Base-by-base conservation (phyloP, 2,329 filamentous ascomycete species). In the Colletotrichum tropicale region DNA sequence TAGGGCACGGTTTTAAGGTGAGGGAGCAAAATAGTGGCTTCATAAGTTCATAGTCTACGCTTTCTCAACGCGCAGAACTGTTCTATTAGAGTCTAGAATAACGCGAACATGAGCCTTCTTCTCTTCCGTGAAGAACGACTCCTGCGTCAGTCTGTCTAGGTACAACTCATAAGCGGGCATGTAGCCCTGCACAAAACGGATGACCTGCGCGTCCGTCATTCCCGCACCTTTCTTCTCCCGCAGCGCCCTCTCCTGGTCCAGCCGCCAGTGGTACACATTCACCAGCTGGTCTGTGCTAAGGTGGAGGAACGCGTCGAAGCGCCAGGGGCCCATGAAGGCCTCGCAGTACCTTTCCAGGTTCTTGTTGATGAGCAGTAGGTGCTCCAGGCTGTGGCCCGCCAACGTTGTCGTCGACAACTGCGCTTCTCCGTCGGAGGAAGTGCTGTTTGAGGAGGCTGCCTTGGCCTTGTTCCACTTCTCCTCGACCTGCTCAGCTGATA, bases 141-240 rank as follows among this genome's bases (percentile, higher is more conserved):
- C 69, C 10, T 38, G 21, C 16, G 64, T 43, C 26, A 75, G 38
- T 18, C 30, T 66, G 4, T 76, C 74, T 26, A 76, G 70, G 52
- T 74, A 76, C 56, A 76, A 34, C 15, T 76, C 74, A 26, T 76
- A 76, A 18, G 74, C 74, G 6, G 74, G 74, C 74, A 76, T 76
- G 60, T 76, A 76, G 18, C 74, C 74, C 48, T 74, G 65, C 15
- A 76, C 74, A n/a, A 76, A 76, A 21, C 60, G 64, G n/a, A 76
- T 58, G 30, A 76, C 74, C 43, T 74, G 28, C 26, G 18, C 70
- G 24, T 76, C 74, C 48, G 70, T 66, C 74, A 76, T 76, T 2
- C 74, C 74, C 52, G 70, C 60, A 38, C 74, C 70, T 67, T 76
- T 76, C 70, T 71, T 69, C 52, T 74, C 64, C 70, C 70, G 66